Percentiles rank a stretch among this genome's conserved stretches.
phyloP scores from a whole-genome alignment of 345 rosid genomes.

The Lumnitzera racemosa region DNA sequence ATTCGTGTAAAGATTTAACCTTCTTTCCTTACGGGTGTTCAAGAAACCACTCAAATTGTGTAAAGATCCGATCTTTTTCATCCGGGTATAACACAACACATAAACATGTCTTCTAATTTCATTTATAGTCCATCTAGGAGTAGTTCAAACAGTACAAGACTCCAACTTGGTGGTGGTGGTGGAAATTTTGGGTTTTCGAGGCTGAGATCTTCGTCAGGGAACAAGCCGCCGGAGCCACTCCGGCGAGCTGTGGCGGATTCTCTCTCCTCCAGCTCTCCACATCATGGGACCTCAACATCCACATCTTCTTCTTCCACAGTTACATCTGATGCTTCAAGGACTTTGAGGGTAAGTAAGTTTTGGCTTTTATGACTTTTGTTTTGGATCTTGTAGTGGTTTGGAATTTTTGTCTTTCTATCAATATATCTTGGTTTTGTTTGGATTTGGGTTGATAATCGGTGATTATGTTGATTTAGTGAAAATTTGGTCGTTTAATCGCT shows the following conservation, averaged over 20 bases:
- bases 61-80: no score
- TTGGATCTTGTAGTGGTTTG: constrained; percentile 26
- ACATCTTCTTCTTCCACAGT: constrained; percentile 20
- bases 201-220: constrained; percentile 74
- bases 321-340: constrained; percentile 82
- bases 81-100: no score
- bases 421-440: no score
- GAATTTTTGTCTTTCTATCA: constrained; percentile 6
- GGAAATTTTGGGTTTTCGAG: constrained; percentile 52
- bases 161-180: constrained; percentile 3
- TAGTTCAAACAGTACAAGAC: no score
- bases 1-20: no score
- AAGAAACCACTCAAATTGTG: no score
- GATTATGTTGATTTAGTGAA: no score
- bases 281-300: constrained; percentile 28
- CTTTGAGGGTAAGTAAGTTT: constrained; percentile 63
- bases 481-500: no score
- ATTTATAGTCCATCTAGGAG: no score
- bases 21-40: no score
- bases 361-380: constrained; percentile 11
- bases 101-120: no score
- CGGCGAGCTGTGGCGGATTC: constrained; percentile 93
- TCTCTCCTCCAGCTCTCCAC: constrained; percentile 41
- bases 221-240: constrained; percentile 94
- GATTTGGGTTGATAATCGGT: no score